Base-by-base conservation (phyloP, 1,284 basidiomycete genomes). In the Wolfiporia cocos region DNA sequence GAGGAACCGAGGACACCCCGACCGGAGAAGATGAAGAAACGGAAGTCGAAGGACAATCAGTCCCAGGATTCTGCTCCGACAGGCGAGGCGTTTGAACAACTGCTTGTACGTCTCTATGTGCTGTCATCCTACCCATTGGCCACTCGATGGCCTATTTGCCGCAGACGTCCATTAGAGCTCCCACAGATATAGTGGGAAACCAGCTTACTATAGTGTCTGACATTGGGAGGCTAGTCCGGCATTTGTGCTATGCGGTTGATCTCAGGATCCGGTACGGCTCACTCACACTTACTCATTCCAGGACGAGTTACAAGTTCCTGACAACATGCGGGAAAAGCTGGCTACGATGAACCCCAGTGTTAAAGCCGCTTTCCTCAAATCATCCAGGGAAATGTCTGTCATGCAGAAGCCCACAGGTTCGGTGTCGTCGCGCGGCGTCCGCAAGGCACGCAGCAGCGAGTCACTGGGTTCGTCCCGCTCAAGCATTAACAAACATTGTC, bases 291-390 rank as follows among this genome's bases (percentile, higher is more conserved):
- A 7, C 7, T 28, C 26, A 28, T 14, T 26, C 11, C 53, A 91
- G 87, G 85, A 91, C 58, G 85, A 90, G 42, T 76, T 91, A 34
- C 87, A 93, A 65, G 90, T 92, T 28, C 89, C 90, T 3, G 64
- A 75, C 1, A 78, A 76, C 9, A 66, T 92, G 14, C 75, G 89
- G 10, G 79, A 81, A 1, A 90, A 90, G 62, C 74, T 93, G 4
- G 68, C 72, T 30, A 76, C 76, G 18, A 86, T 93, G 74, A 87
- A 89, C 47, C 66, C 80, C 0, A 78, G 81, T 2, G 89, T 93
- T 30, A 92, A 92, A 56, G 86, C 86, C 3, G 86, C 86, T n/a
- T 92, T 93, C 86, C 67, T 93, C 42, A 89, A 86, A 55, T 90
- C 88, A 0, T 87, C 88, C 2, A 80, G 83, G 20, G 75, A 77